Base-by-base conservation (phyloP, 2,329 filamentous ascomycete species). In the Trichoderma lentiforme region DNA sequence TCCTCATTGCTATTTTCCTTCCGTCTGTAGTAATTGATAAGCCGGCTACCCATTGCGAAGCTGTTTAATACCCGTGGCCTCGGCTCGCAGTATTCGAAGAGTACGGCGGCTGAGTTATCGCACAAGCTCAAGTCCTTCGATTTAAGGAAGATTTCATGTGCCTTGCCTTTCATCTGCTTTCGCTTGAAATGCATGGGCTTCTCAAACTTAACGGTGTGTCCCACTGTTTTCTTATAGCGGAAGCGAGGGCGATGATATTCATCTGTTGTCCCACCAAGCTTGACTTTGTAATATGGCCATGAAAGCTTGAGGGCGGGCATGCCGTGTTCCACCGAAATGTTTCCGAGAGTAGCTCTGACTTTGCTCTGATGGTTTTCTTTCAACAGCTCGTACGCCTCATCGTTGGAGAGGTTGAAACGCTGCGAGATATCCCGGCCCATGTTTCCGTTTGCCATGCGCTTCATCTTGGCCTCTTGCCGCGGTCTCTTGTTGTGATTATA, bases 311-410 rank as follows among this genome's bases (percentile, higher is more conserved):
- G 86, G 12, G 96, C 96, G 18, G 96, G 95, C 85, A 97, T 86
- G 81, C 93, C 95, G 83, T 99, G 96, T 80, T 99, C 96, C 56
- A 99, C 91, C n/a, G 92, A 91, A 74, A 97, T 90, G 78, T 95
- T 95, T 60, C 94, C 94, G 73, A 99, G 89, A 1, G 94, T 97
- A 67, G 94, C 96, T 75, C 96, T 91, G 73, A 99, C 93, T 82
- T 97, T 98, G 86, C 93, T 94, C 83, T 97, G 94, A 78, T 97
- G 95, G 78, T 98, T 98, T 81, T 97, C 94, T 82, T 98, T 98
- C 58, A 99, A 88, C 73, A 94, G 90, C 78, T 98, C 95, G 80
- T 99, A 99, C 2, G 95, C 95, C 72, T 96, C 92, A 78, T 99
- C 96, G 74, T 98, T 98, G 34, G 95, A 97, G 72, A 97, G 93